phyloP scores from a whole-genome alignment of 495 filamentous ascomycete species.

The Usnea hakonensis region DNA sequence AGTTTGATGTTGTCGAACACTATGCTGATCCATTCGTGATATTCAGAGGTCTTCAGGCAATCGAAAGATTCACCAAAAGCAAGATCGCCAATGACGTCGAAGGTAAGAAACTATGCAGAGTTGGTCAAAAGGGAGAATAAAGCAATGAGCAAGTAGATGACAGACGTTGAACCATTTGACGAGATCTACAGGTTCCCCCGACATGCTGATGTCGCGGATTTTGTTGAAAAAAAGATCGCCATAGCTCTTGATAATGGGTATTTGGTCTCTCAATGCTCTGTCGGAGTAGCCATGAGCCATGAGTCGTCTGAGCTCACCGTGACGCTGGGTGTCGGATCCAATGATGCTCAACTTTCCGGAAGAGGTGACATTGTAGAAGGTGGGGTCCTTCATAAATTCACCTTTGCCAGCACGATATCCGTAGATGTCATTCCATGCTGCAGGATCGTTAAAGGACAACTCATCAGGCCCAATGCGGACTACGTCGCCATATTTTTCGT shows the following conservation, averaged over 20 bases:
- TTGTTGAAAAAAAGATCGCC: conserved; percentile 31
- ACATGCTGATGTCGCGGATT: neutral
- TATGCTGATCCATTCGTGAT: conserved; percentile 27
- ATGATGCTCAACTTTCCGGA: conserved; percentile 29
- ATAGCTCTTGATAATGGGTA: conserved; percentile 37
- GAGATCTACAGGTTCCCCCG: no score
- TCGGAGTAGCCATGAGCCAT: conserved; percentile 26
- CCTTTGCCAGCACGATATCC: conserved; percentile 35
- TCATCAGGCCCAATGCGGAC: conserved; percentile 49
- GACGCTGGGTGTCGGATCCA: conserved; percentile 39
- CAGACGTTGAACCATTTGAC: no score
- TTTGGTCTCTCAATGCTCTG: conserved; percentile 41
- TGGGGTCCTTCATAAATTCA: conserved; percentile 32
- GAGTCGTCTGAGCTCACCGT: conserved; percentile 47
- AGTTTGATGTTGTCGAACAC: no score
- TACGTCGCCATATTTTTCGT: conserved; percentile 46
- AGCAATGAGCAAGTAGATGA: no score
- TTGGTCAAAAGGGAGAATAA: neutral
- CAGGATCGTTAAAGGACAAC: conserved; percentile 40
- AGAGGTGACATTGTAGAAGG: conserved; percentile 19
- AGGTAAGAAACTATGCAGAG: conserved; percentile 25
- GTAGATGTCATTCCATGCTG: conserved; percentile 55
- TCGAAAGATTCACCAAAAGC: conserved; percentile 31
- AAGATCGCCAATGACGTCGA: conserved; percentile 30
- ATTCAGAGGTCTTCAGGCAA: conserved; percentile 25